Percentiles rank a stretch among this genome's conserved stretches.
Evolutionary conservation across 2,329 filamentous ascomycete genomes (phyloP).

Genomic region (Metarhizium brunneum): DNA sequence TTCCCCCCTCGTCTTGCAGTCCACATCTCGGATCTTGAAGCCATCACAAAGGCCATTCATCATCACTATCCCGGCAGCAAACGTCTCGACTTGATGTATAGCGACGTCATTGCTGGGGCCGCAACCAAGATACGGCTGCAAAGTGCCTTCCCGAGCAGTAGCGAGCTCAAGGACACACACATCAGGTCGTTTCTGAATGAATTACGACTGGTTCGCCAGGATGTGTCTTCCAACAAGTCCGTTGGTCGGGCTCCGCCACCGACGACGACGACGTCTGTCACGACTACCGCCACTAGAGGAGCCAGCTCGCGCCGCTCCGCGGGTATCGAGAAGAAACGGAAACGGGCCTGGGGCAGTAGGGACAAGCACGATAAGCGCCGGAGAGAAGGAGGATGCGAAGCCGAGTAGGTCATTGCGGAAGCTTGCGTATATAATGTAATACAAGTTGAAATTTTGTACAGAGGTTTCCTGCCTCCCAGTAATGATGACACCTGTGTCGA

Average conservation of each 20-base stretch:
- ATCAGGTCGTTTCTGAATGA: constrained; percentile 1
- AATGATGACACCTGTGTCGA: too few species aligned
- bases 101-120: background rate
- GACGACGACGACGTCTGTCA: background rate
- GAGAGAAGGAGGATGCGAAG: too few species aligned
- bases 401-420: too few species aligned
- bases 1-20: background rate
- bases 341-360: too few species aligned
- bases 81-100: background rate
- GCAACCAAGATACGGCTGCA: background rate
- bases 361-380: too few species aligned
- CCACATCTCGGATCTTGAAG: background rate
- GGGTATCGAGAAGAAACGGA: too few species aligned
- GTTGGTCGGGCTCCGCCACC: background rate
- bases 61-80: background rate
- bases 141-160: background rate
- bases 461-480: too few species aligned
- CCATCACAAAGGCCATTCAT: background rate
- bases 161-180: background rate
- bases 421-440: too few species aligned
- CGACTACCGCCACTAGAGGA: too few species aligned
- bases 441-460: too few species aligned
- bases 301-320: too few species aligned
- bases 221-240: background rate
- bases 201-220: background rate